Base-by-base conservation (phyloP, 2,329 filamentous ascomycete species). In the Penicillium sp. region DNA sequence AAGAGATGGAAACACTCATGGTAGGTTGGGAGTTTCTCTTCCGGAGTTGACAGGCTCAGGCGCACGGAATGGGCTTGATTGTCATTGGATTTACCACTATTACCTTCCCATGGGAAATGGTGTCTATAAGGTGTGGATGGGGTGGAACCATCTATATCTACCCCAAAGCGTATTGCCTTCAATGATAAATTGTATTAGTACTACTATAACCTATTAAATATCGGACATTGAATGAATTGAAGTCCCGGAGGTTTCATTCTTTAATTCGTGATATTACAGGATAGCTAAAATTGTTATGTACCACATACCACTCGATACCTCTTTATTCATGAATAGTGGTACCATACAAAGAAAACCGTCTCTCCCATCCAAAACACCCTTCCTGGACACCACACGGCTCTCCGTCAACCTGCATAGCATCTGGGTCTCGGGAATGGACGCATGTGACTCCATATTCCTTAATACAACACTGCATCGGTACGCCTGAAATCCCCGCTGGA, bases 381-480 rank as follows among this genome's bases (percentile, higher is more conserved):
- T 75, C 3, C 73, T 79, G 1, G 74, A 57, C 13, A 79, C 82
- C 13, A 79, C 82, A 37, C 76, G 52, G 43, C 6, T 58, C 45
- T 29, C 37, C 55, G 19, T 64, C 61, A 21, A 63, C 82, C 71
- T 1, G 77, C 79, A 62, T 79, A 5, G 55, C 61, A 16, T 74
- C 69, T 60, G 84, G 74, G 51, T 66, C 60, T 54, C 62, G 58
- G 55, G 69, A 43, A 60, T 73, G 70, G 19, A 55, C 58, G 53
- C 70, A 73, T 31, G 37, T 79, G 46, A 90, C 75, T 6, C 89
- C 89, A 63, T 90, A 92, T 70, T 92, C 87, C 60, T 81, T 81
- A 59, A 93, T 81, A 65, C 88, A 90, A 70, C 89, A 92, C 2
- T 78, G 74, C 66, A 92, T 91, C 0, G 88, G 84, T 33, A 76